These are phyloP conservation scores for Aspergillus kassunensis DNA, from an alignment of 495 filamentous ascomycete genomes.

Conservation along the genomic window DNA sequence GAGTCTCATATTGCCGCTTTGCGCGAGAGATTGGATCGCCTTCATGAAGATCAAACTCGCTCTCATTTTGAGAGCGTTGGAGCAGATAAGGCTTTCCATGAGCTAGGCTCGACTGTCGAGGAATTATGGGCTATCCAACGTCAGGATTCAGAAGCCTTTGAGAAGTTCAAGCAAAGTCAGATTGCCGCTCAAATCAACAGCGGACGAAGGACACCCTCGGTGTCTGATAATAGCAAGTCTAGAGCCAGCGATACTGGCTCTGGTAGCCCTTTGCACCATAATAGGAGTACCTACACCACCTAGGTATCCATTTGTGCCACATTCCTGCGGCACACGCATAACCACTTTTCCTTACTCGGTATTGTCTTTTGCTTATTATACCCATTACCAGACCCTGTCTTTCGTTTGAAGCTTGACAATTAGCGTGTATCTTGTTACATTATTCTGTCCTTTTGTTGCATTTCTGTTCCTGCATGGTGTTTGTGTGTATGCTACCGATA, in stretches of 20 bases:
- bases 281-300: background rate
- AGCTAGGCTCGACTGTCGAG: constrained; percentile 53
- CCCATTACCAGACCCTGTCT: constrained; percentile 1
- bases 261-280: background rate
- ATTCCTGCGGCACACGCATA: background rate
- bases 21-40: constrained; percentile 57
- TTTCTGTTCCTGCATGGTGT: background rate
- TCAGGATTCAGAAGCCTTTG: constrained; percentile 58
- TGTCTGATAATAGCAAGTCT: constrained; percentile 2
- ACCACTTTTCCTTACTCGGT: background rate
- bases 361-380: background rate
- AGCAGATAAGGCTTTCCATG: constrained; percentile 55
- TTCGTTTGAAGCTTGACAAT: background rate
- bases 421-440: constrained; percentile 4
- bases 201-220: constrained; percentile 22
- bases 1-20: constrained; percentile 56
- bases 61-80: constrained; percentile 53
- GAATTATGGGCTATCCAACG: constrained; percentile 49
- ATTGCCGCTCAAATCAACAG: constrained; percentile 61
- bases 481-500: background rate
- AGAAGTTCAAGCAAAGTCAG: constrained; percentile 62
- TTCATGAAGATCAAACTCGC: constrained; percentile 55
- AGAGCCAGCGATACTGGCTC: background rate
- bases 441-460: background rate
- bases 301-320: background rate